phyloP scores from a whole-genome alignment of 2,329 filamentous ascomycete genomes.

The Aspergillus fumigatus region DNA sequence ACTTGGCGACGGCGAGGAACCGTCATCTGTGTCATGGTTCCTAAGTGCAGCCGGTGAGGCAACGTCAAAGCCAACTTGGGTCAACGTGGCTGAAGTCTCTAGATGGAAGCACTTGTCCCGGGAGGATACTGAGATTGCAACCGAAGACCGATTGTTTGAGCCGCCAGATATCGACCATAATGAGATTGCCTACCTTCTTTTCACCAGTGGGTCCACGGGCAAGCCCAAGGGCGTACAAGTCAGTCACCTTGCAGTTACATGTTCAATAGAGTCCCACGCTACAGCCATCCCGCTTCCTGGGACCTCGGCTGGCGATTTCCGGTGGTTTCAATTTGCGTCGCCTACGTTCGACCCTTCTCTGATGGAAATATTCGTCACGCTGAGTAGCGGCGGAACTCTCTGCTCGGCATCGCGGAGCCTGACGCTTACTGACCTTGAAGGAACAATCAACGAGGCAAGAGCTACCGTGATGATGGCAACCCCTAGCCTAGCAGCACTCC shows the following conservation, averaged over 20 bases:
- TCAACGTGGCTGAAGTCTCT: constrained; percentile 19
- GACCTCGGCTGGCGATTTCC: constrained; percentile 16
- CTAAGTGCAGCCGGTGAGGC: neutral
- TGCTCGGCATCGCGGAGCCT: constrained; percentile 29
- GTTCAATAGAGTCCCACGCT: constrained; percentile 29
- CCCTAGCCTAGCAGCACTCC: constrained; percentile 34
- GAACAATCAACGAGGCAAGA: constrained; percentile 22
- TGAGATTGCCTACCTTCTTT: constrained; percentile 30
- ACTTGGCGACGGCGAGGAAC: constrained; percentile 16
- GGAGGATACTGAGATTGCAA: neutral
- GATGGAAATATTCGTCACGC: constrained; percentile 29
- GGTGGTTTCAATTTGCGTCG: constrained; percentile 38
- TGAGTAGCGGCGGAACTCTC: constrained; percentile 30
- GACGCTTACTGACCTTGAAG: constrained; percentile 26
- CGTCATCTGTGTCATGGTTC: constrained; percentile 8
- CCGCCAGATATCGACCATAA: constrained; percentile 11
- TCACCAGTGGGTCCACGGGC: constrained; percentile 34
- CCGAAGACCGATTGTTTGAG: neutral
- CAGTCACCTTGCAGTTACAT: constrained; percentile 26
- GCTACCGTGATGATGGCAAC: constrained; percentile 39
- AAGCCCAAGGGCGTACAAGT: constrained; percentile 32
- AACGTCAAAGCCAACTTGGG: constrained; percentile 10
- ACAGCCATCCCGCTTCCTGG: constrained; percentile 21
- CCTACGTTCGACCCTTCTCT: constrained; percentile 32
- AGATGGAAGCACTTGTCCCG: constrained; percentile 14